Percentiles rank a stretch among this genome's conserved stretches.
Conservation (phyloP, 2,329 filamentous ascomycete species). For the Diaporthe amygdali region DNA sequence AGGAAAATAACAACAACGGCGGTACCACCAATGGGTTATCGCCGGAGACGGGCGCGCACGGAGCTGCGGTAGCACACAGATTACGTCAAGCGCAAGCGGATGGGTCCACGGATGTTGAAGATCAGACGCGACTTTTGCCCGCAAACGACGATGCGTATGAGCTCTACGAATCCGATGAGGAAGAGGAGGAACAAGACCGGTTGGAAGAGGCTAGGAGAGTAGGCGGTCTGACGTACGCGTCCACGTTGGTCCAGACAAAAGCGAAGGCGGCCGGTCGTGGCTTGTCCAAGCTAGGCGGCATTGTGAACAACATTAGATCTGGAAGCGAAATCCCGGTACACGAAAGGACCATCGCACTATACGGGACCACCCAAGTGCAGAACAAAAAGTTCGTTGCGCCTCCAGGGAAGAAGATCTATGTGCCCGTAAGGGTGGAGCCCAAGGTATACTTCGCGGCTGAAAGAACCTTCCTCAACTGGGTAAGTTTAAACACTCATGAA, state of each 20-base stretch:
- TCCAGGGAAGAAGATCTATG: conserved; percentile 89
- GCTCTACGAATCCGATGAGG: conserved; percentile 89
- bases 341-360: conserved; percentile 57
- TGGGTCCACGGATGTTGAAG: conserved; percentile 71
- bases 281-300: conserved; percentile 47
- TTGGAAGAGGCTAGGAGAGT: conserved; percentile 78
- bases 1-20: conserved; percentile 10
- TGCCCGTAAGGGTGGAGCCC: conserved; percentile 92
- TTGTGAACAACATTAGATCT: conserved; percentile 61
- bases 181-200: conserved; percentile 75
- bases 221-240: conserved; percentile 78
- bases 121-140: conserved; percentile 69
- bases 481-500: conserved; percentile 46
- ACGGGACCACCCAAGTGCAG: conserved; percentile 60
- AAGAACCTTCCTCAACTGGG: conserved; percentile 94
- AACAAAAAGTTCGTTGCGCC: conserved; percentile 72
- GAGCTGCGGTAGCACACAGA: conserved; percentile 32
- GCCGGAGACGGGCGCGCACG: conserved; percentile 43
- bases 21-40: conserved; percentile 27
- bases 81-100: conserved; percentile 43
- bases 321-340: conserved; percentile 62
- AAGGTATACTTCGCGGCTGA: conserved; percentile 98
- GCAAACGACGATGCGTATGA: conserved; percentile 74
- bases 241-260: conserved; percentile 59
- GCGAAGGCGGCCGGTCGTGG: conserved; percentile 47